phyloP scores from a whole-genome alignment of 2,329 filamentous ascomycete species.

The Colletotrichum simmondsii region DNA sequence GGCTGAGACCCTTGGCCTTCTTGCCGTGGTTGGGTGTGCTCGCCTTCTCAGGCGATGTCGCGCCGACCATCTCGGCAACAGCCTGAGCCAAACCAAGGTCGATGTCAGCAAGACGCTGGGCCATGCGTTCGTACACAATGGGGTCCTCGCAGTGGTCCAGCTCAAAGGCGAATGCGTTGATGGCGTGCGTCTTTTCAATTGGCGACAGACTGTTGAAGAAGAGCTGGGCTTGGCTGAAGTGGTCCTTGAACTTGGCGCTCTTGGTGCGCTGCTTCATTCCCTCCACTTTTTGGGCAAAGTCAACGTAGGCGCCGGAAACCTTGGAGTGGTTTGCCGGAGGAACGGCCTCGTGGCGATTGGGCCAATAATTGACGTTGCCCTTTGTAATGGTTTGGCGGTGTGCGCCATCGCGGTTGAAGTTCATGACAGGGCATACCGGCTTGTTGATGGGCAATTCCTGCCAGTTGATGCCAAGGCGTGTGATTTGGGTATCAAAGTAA shows the following conservation, averaged over 20 bases:
- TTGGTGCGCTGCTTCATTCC: constrained; percentile 78
- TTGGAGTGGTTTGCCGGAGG: constrained; percentile 66
- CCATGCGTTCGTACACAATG: constrained; percentile 78
- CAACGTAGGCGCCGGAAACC: constrained; percentile 74
- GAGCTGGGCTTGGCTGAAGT: constrained; percentile 81
- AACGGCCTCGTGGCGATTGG: constrained; percentile 73
- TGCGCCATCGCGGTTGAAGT: constrained; percentile 80
- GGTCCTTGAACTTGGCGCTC: constrained; percentile 81
- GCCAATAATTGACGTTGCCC: constrained; percentile 83
- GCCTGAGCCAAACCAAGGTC: constrained; percentile 75
- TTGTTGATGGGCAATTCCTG: constrained; percentile 82
- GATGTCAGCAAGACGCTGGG: constrained; percentile 76
- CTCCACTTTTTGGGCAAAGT: constrained; percentile 72
- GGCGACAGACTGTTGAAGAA: constrained; percentile 83
- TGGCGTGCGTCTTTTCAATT: constrained; percentile 73
- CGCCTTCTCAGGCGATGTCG: constrained; percentile 64
- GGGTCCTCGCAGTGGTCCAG: constrained; percentile 86
- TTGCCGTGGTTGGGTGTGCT: constrained; percentile 71
- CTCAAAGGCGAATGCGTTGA: constrained; percentile 73
- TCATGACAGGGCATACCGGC: constrained; percentile 80
- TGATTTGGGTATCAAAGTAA: constrained; percentile 76
- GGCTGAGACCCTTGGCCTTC: constrained; percentile 74
- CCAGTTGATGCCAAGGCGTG: constrained; percentile 79
- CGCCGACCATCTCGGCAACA: constrained; percentile 78
- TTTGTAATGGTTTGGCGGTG: constrained; percentile 79